Conservation (phyloP, 2,329 filamentous ascomycete species). For the Dactylellina haptotyla region DNA sequence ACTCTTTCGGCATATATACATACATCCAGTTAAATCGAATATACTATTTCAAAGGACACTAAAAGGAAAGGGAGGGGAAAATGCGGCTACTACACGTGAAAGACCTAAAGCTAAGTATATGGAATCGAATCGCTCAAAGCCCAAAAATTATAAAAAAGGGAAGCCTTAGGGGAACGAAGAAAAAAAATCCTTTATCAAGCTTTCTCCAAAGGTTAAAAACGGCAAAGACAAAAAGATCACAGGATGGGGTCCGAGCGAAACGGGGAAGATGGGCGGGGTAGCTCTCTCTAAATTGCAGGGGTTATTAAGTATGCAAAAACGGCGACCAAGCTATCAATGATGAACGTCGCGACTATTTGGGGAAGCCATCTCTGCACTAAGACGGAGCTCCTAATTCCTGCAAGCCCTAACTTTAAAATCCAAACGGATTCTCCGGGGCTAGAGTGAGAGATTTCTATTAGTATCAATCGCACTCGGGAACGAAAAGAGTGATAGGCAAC, state of each 20-base stretch:
- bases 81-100: too few relatives aligned
- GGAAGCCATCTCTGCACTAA: too few relatives aligned
- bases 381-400: neutral
- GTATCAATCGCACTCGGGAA: neutral
- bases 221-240: neutral
- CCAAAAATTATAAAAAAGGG: constrained; percentile 16
- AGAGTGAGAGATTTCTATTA: constrained; percentile 29
- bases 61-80: constrained; percentile 6
- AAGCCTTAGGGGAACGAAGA: constrained; percentile 1
- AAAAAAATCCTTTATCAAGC: too few relatives aligned
- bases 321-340: too few relatives aligned
- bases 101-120: neutral
- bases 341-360: too few relatives aligned
- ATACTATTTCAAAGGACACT: constrained; percentile 16
- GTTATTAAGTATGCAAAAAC: too few relatives aligned
- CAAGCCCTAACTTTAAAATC: constrained; percentile 66
- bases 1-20: neutral
- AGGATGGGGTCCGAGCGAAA: too few relatives aligned
- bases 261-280: too few relatives aligned
- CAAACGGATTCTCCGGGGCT: constrained; percentile 77
- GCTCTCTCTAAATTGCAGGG: too few relatives aligned
- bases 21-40: constrained; percentile 6
- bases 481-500: constrained; percentile 17
- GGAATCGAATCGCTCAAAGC: constrained; percentile 20
- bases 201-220: constrained; percentile 4